Base-by-base conservation (phyloP, 2,329 filamentous ascomycete genomes). In the Alternaria triticina region DNA sequence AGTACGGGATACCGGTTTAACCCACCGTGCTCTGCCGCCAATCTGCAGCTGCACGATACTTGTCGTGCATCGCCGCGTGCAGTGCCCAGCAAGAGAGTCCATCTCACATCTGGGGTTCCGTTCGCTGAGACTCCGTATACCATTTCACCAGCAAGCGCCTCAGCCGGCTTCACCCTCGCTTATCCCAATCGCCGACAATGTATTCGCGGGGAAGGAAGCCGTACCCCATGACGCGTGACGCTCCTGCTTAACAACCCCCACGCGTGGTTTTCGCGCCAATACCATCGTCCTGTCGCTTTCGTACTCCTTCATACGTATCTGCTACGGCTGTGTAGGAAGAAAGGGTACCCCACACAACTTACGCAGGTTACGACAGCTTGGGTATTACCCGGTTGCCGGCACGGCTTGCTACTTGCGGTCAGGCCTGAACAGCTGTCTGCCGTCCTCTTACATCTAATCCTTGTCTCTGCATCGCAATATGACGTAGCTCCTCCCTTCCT, bases 111-210 rank as follows among this genome's bases (percentile, higher is more conserved):
- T 68, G 52, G 64, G 59, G 59, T 68, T 67, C 67, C 59, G 68
- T 72, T 74, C 67, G 67, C 64, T 68, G 64, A 51, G 30, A 46
- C 44, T 15, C 27, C 20, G 13, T 28, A 71, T 63, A 67, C 66
- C 67, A 60, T 71, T 59, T 70, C 65, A 54, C 67, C 59, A 62
- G 59, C 56, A 79, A 73, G 71, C 76, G 76, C 77, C 70, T 50
- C 70, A 75, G 66, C 76, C 75, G 73, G 68, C 65, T 68, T 57
- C 46, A 66, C 71, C 61, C 74, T 70, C 71, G 69, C 66, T 65
- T 65, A 61, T 70, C 63, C 62, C 60, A 58, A 25, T 61, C 27
- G 45, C 56, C 64, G 30, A 65, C 54, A 51, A 47, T 57, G 64
- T 57, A 59, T 47, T 70, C 75, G 75, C 69, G 75, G 72, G 74